Percentiles rank a stretch among this genome's conserved stretches.
Evolutionary conservation across 148 eudicot genomes (phyloP).

Genomic region (Diospyros kaki): DNA sequence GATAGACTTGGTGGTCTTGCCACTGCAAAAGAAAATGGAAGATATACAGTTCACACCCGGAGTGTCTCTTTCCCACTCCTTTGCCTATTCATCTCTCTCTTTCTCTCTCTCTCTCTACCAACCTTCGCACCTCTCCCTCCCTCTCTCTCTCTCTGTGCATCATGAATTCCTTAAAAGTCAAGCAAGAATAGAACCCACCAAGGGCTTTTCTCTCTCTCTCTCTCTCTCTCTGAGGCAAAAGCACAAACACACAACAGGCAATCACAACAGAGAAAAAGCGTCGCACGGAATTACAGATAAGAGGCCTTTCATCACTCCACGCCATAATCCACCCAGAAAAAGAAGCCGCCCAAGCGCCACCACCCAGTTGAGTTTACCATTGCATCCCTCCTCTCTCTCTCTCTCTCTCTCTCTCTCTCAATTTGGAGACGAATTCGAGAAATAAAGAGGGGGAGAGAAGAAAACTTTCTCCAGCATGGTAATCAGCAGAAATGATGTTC

Average conservation of each 20-base stretch:
- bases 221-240: background rate
- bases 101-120: no score
- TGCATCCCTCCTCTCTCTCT: background rate
- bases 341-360: background rate
- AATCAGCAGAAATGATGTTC: background rate
- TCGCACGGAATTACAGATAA: slow-evolving; percentile 6
- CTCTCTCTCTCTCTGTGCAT: slow-evolving; percentile 4
- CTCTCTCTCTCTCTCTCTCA: background rate
- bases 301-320: background rate
- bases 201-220: background rate
- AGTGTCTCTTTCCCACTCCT: no score
- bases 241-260: background rate
- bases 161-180: slow-evolving; percentile 40
- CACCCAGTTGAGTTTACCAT: background rate
- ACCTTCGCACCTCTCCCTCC: no score
- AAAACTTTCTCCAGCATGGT: slow-evolving; percentile 5
- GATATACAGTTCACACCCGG: no score
- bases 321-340: background rate
- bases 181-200: slow-evolving; percentile 36
- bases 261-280: background rate
- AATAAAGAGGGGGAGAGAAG: background rate
- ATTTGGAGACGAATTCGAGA: background rate
- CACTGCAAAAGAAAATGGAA: no score
- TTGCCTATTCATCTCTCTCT: no score
- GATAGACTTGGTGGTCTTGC: no score